A percentile compares a stretch with the other conserved stretches of the same genome.
phyloP scores from a whole-genome alignment of 768 basidiomycete species.

The Russula brevipes region DNA sequence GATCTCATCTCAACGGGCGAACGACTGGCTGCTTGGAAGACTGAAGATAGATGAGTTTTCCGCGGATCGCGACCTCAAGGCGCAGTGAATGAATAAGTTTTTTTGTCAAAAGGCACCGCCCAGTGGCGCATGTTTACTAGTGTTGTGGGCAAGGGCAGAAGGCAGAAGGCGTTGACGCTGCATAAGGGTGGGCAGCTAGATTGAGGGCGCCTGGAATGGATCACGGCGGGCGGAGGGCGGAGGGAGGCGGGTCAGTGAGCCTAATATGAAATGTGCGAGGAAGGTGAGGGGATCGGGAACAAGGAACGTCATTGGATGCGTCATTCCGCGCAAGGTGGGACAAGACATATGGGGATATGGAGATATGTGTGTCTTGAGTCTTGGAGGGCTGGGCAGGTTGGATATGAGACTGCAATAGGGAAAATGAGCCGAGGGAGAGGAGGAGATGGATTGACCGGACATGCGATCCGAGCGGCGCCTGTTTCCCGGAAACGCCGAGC shows the following conservation, averaged over 20 bases:
- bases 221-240: not conserved
- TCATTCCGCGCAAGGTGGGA: not conserved
- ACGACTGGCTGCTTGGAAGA: too few species aligned
- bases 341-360: too few species aligned
- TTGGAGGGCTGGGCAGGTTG: too few species aligned
- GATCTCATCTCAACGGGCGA: too few species aligned
- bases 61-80: not conserved
- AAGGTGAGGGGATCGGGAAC: not conserved
- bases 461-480: too few species aligned
- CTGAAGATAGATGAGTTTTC: not conserved
- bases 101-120: not conserved
- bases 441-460: too few species aligned
- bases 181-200: not conserved
- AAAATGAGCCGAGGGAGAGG: too few species aligned
- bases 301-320: conserved; percentile 3
- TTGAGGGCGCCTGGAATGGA: conserved; percentile 2
- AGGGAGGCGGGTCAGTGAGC: not conserved
- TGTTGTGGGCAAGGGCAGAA: not conserved
- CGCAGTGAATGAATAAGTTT: too few species aligned
- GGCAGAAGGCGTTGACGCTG: not conserved
- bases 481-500: too few species aligned
- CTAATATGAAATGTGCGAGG: conserved; percentile 12
- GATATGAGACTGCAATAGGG: not conserved
- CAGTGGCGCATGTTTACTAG: not conserved
- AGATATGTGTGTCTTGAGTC: too few species aligned